A percentile compares a stretch with the other conserved stretches of the same genome.
Conservation (phyloP, 331 rosid species). For the Erythrophleum ivorense region DNA sequence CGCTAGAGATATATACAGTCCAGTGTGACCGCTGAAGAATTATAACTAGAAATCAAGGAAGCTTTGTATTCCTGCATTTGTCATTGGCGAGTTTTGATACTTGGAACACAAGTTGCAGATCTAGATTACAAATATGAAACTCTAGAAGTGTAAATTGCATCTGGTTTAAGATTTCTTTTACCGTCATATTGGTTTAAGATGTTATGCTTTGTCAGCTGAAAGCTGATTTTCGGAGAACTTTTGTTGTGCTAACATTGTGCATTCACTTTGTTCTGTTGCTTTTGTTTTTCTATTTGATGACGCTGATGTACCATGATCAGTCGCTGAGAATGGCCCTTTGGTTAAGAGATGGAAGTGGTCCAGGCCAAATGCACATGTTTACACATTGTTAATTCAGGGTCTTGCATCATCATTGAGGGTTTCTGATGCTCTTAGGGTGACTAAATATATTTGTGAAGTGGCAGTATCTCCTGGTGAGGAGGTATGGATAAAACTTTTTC, state of each 20-base stretch:
- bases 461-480: slow-evolving; percentile 89
- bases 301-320: slow-evolving; percentile 46
- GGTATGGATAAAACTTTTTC: slow-evolving; percentile 49
- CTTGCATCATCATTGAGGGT: slow-evolving; percentile 73
- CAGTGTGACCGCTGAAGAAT: background rate
- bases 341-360: slow-evolving; percentile 66
- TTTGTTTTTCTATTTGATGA: slow-evolving; percentile 20
- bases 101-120: background rate
- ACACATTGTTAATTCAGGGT: slow-evolving; percentile 63
- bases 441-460: slow-evolving; percentile 75
- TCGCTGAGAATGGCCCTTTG: slow-evolving; percentile 52
- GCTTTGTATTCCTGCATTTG: background rate
- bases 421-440: slow-evolving; percentile 85
- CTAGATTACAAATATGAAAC: background rate
- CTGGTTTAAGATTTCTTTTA: slow-evolving; percentile 1
- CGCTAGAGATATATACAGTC: background rate
- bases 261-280: slow-evolving; percentile 29
- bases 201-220: background rate
- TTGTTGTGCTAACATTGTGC: background rate
- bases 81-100: background rate
- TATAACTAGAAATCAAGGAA: background rate
- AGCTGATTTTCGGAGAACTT: slow-evolving; percentile 1
- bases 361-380: slow-evolving; percentile 60
- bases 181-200: background rate
- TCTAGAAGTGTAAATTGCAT: background rate